Evolutionary conservation across 345 rosid genomes (phyloP), one percentile per base, ranked within the genome.

Genomic region (Abelmoschus esculentus): DNA sequence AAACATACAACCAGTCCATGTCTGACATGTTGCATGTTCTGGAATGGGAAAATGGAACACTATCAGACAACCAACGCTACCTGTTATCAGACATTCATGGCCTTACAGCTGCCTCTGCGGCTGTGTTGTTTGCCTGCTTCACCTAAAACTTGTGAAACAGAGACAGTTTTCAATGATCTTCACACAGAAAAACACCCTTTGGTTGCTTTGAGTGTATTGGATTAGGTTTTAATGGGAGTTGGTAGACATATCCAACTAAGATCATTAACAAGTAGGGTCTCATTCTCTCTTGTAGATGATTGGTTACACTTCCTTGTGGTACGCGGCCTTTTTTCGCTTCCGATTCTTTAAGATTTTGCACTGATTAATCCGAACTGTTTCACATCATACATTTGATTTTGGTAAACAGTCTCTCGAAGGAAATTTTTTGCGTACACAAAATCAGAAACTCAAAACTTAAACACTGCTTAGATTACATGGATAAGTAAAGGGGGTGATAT

Each of bases 121-220:
- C 34, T 53, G n/a, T 31, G 61, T 60, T 68, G 71, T 68, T 65
- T 46, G 69, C 54, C 18, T 44, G 55, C 46, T 65, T 50, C 57
- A 49, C 70, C 70, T n/a, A 55, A 55, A 22, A 55, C 60, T 19
- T 28, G 57, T 14, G 70, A 31, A 40, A 60, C 31, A 11, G 14
- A 38, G 29, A 0, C 11, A 17, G 9, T n/a, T 5, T n/a, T 53
- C 8, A 17, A 53, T 53, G 17, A 7, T 53, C 10, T 53, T n/a
- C 26, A 53, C 56, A 52, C 7, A 15, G 1, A 49, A 14, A 49
- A 1, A 49, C n/a, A 49, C 14, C 17, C 3, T 26, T 17, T 17
- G 56, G 1, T 6, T 6, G 22, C 17, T n/a, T 53, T 53, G 7
- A n/a, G 9, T 7, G 7, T n/a, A n/a, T 53, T 53, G 56, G 26